Evolutionary conservation across 2,329 filamentous ascomycete species (phyloP), one percentile per base, ranked within the genome.

Genomic region (Arthrocladium fulminans): DNA sequence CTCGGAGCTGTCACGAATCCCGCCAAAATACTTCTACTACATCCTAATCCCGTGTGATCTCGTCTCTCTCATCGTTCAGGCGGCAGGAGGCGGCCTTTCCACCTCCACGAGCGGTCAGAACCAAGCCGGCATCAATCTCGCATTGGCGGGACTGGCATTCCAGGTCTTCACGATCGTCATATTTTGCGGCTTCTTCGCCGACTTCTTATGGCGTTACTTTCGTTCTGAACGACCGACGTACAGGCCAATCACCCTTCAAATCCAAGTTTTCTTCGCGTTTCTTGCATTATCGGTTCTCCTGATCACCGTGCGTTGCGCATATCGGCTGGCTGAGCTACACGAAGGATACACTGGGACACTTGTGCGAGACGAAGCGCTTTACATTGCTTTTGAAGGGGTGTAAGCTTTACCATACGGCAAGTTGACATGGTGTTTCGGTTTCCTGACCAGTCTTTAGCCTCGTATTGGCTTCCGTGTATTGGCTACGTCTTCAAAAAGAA

Each of bases 201-300:
- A 66, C 19, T 66, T 58, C 45, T 15, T 38, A 10, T 24, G 32
- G 17, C 35, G 45, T 43, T 43, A 43, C 35, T 25, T 41, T 3
- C 35, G 32, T 29, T 48, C 45, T 17, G 17, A 29, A 27, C n/a
- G 23, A 19, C 19, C 23, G 20, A 24, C 39, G 23, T 10, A 19
- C 20, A 44, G 39, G 17, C 23, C 19, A 24, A 50, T 50, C 12
- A 25, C 19, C 19, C 13, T 25, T 19, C 43, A 48, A 32, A 38
- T 57, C 42, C 42, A 45, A 23, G 64, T 58, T 17, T 83, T 82
- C 61, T 61, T 81, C 3, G 58, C 58, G 13, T 75, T 73, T 5
- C 68, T 83, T 20, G 61, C 66, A 1, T 60, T 83, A 2, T 72
- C 79, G 2, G 80, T 80, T 17, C 45, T 83, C 12, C 74, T n/a